Conservation (phyloP, 495 filamentous ascomycete species). For the Aspergillus incahuasiensis region DNA sequence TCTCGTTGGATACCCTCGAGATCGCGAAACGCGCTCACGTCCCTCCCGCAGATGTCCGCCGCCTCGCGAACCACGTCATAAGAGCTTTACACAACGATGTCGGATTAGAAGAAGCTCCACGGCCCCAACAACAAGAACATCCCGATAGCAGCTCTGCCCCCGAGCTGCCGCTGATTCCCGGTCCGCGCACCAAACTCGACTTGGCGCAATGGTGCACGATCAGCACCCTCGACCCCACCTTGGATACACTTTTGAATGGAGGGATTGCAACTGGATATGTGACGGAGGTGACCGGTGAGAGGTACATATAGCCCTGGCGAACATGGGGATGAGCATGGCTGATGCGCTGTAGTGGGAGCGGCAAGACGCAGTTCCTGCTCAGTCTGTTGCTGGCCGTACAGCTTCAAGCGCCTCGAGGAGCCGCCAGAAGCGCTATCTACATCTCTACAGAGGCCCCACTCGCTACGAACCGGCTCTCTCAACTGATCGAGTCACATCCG, state of each 20-base stretch:
- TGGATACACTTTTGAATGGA: conserved; percentile 75
- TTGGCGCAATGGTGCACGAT: conserved; percentile 54
- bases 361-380: conserved; percentile 95
- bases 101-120: conserved; percentile 35
- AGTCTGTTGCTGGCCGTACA: conserved; percentile 77
- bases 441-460: conserved; percentile 92
- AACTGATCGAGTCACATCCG: conserved; percentile 69
- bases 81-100: conserved; percentile 61
- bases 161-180: conserved; percentile 15
- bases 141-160: conserved; percentile 26
- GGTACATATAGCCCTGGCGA: conserved; percentile 36
- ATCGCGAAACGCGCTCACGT: conserved; percentile 83
- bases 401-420: conserved; percentile 66
- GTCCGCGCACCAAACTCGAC: conserved; percentile 28
- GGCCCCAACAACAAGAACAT: conserved; percentile 17
- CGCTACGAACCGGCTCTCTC: conserved; percentile 71
- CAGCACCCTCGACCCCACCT: conserved; percentile 69
- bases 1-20: conserved; percentile 77
- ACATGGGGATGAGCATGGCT: neutral
- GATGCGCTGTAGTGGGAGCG: conserved; percentile 57
- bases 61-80: conserved; percentile 60
- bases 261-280: conserved; percentile 81
- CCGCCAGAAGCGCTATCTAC: conserved; percentile 70
- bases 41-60: conserved; percentile 71
- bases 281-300: conserved; percentile 90